Percentiles rank a stretch among this genome's conserved stretches.
Conservation (phyloP, 2,329 filamentous ascomycete genomes). For the Pseudopithomyces chartarum region DNA sequence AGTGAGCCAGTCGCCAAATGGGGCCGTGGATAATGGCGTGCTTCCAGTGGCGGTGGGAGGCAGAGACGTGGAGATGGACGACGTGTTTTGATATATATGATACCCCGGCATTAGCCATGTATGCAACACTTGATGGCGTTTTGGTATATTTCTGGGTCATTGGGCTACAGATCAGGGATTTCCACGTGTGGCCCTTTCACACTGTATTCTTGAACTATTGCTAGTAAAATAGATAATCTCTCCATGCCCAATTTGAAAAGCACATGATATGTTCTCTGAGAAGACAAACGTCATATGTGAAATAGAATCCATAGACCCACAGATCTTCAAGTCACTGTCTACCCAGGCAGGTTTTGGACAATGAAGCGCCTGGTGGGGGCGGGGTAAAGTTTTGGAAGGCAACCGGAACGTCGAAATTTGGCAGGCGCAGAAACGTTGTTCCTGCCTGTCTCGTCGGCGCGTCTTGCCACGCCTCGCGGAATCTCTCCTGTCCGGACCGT, state of each 20-base stretch:
- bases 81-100: slow-evolving; percentile 46
- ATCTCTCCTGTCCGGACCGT: neutral
- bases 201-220: no score
- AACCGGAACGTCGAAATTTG: slow-evolving; percentile 4
- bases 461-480: neutral
- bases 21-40: slow-evolving; percentile 37
- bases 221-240: no score
- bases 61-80: slow-evolving; percentile 56
- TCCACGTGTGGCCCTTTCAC: no score
- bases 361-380: slow-evolving; percentile 17
- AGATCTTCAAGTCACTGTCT: neutral
- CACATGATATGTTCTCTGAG: no score
- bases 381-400: slow-evolving; percentile 7
- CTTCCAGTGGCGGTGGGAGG: slow-evolving; percentile 60
- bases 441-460: neutral
- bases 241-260: no score
- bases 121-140: slow-evolving; percentile 32
- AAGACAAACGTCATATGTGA: no score
- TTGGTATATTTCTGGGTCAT: neutral
- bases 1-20: slow-evolving; percentile 31
- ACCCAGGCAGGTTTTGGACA: neutral
- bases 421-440: slow-evolving; percentile 7
- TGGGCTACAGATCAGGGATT: neutral
- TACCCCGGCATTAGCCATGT: slow-evolving; percentile 34
- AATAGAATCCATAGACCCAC: neutral